Evolutionary conservation across 1,284 basidiomycete species (phyloP), one percentile per base, ranked within the genome.

Genomic region (Pterulicium gracile): DNA sequence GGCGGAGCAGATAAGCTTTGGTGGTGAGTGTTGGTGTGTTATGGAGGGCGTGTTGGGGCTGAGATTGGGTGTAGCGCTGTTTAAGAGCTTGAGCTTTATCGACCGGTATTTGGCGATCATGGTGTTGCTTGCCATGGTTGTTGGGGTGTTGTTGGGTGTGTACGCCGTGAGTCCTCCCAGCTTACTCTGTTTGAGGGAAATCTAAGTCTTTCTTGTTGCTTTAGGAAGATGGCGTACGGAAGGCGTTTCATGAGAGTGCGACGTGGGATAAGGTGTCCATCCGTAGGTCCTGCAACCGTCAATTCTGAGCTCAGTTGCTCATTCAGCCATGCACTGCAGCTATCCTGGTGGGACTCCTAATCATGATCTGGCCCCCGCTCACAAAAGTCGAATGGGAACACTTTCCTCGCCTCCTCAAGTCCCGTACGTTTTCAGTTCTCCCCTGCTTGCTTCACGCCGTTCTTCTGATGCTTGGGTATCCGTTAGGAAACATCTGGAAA

Each of bases 281-380:
- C 35, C 79, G 80, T 81, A 58, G 62, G 77, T 69, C 12, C 49
- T 56, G 3, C 24, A 24, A 42, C 43, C n/a, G 15, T 50, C 55
- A 23, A 55, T 60, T 12, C 49, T 19, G 15, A 47, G n/a, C n/a
- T n/a, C n/a, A 5, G 53, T 53, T 17, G 50, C 55, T 3, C 51
- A 53, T 57, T 35, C 12, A 51, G 21, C 43, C 41, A 24, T 2
- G 5, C 4, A 47, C 22, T 13, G 32, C 51, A 88, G 85, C 85
- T 0, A 86, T 89, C 46, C 79, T 80, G 1, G 68, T 88, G 34
- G 87, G 85, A 1, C 75, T 87, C 48, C 75, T 92, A 19, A 68
- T 90, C 46, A 93, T 94, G 90, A 94, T 93, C 84, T 92, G 87
- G 83, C 90, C 89, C 1, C 77, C 85, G 36, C 72, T 83, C 43